phyloP scores from a whole-genome alignment of 2,329 filamentous ascomycete species.

The Ophiostoma perfectum region DNA sequence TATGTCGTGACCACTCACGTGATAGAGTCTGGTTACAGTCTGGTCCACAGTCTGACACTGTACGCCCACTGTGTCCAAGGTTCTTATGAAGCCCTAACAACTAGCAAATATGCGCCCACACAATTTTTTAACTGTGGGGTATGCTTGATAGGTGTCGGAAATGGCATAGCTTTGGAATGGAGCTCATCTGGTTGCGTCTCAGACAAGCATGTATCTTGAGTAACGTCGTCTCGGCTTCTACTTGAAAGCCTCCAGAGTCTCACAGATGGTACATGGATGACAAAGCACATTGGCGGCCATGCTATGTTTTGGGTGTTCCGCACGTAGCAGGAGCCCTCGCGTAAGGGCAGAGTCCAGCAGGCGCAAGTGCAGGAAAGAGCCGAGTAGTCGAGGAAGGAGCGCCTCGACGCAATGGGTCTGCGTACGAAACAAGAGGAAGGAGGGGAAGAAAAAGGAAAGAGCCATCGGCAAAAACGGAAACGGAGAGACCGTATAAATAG shows the following conservation, averaged over 20 bases:
- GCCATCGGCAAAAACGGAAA: neutral
- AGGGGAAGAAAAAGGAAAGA: constrained; percentile 2
- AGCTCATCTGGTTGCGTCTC: constrained; percentile 14
- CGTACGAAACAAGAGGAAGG: neutral
- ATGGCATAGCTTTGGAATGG: constrained; percentile 13
- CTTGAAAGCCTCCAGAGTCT: neutral
- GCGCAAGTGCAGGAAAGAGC: neutral
- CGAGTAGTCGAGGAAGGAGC: constrained; percentile 9
- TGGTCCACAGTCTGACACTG: neutral
- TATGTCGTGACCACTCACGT: neutral
- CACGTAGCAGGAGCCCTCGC: neutral
- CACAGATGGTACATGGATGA: neutral
- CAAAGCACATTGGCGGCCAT: neutral
- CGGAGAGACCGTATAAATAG: neutral
- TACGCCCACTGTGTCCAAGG: neutral
- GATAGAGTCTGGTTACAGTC: neutral
- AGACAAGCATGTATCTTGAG: constrained; percentile 4
- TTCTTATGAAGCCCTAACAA: constrained; percentile 19
- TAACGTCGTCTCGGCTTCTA: neutral
- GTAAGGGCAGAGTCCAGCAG: neutral
- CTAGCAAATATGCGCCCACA: constrained; percentile 19
- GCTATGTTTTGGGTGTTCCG: neutral
- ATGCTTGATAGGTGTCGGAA: constrained; percentile 7
- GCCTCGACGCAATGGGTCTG: neutral
- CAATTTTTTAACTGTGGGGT: constrained; percentile 20